A percentile compares a stretch with the other conserved stretches of the same genome.
phyloP scores from a whole-genome alignment of 768 basidiomycete genomes.

The Pholiota microspora region DNA sequence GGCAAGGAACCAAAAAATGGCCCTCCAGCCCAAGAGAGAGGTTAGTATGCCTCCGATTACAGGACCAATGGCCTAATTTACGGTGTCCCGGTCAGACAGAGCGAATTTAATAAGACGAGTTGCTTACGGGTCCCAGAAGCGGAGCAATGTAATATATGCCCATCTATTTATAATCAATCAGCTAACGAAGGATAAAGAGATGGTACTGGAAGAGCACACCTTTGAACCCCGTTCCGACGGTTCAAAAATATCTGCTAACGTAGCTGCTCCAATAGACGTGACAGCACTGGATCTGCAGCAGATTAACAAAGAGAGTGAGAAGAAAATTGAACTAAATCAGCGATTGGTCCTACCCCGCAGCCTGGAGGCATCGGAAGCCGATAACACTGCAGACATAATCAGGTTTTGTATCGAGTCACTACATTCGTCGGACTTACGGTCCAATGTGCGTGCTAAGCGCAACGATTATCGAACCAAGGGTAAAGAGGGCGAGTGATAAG shows the following conservation, averaged over 20 bases:
- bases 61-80: conserved; percentile 53
- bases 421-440: conserved; percentile 30
- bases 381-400: conserved; percentile 44
- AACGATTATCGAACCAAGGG: conserved; percentile 51
- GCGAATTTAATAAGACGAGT: conserved; percentile 2
- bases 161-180: conserved; percentile 38
- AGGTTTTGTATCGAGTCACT: not conserved
- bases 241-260: conserved; percentile 77
- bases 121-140: conserved; percentile 61
- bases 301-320: not conserved
- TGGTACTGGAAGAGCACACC: conserved; percentile 19
- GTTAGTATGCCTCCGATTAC: conserved; percentile 71
- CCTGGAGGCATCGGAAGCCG: conserved; percentile 69
- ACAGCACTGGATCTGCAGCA: conserved; percentile 58
- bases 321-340: not conserved
- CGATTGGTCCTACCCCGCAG: conserved; percentile 46
- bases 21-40: conserved; percentile 71
- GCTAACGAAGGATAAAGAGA: not conserved
- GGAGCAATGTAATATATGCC: conserved; percentile 82
- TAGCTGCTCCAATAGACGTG: conserved; percentile 71
- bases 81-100: not conserved
- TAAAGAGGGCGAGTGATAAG: conserved; percentile 48
- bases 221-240: conserved; percentile 70
- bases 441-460: conserved; percentile 46
- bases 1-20: conserved; percentile 80